Percentiles rank a stretch among this genome's conserved stretches.
These are phyloP conservation scores for Tolypocladium pustulatum DNA, from an alignment of 2,329 filamentous ascomycete species.

Conservation along the genomic window DNA sequence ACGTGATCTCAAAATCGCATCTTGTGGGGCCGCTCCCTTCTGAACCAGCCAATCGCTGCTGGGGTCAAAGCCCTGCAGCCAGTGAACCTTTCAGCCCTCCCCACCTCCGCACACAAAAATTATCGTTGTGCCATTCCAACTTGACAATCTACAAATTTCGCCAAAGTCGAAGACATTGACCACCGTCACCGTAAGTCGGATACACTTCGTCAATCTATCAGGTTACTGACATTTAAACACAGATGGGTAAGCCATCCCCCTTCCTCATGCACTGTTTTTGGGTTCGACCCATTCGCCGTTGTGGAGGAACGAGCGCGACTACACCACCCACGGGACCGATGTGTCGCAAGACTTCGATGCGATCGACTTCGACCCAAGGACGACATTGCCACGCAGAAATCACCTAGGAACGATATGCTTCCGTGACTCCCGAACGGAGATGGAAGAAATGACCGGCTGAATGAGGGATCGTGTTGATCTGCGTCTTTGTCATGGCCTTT, in stretches of 20 bases:
- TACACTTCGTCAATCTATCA: slow-evolving; percentile 23
- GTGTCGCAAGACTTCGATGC: neutral
- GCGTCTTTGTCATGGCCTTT: neutral
- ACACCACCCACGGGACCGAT: neutral
- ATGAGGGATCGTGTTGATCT: neutral
- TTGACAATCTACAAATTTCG: slow-evolving; percentile 29
- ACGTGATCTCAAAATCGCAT: slow-evolving; percentile 2
- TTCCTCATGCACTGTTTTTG: slow-evolving; percentile 10
- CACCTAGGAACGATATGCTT: neutral
- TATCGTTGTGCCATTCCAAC: slow-evolving; percentile 25
- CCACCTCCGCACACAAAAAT: slow-evolving; percentile 32
- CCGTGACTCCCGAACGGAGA: neutral
- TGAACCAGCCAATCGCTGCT: slow-evolving; percentile 20
- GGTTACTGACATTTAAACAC: slow-evolving; percentile 26
- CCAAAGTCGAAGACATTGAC: slow-evolving; percentile 33
- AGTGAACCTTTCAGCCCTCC: slow-evolving; percentile 23
- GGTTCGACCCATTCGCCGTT: neutral
- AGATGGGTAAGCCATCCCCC: slow-evolving; percentile 50
- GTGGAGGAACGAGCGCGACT: neutral
- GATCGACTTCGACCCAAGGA: neutral
- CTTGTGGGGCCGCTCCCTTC: neutral
- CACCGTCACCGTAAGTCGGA: slow-evolving; percentile 38
- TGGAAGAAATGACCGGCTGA: neutral
- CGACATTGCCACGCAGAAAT: neutral
- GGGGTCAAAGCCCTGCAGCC: slow-evolving; percentile 25